These are phyloP conservation scores for Didymosphaeria variabile DNA, from an alignment of 2,329 filamentous ascomycete genomes.

Conservation along the genomic window DNA sequence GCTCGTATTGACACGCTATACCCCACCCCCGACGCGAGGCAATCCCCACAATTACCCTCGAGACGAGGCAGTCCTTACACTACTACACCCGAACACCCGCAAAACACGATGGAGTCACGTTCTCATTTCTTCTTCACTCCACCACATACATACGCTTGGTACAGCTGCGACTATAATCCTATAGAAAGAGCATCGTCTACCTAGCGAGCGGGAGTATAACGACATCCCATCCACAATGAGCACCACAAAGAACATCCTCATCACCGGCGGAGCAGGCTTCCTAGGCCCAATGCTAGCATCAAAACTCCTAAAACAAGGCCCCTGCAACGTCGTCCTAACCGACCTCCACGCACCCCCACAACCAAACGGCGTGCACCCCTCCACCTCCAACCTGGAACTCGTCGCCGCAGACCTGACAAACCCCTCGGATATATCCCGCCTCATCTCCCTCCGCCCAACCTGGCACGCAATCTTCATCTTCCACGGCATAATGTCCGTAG, in stretches of 20 bases:
- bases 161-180: background rate
- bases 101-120: background rate
- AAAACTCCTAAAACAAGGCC: conserved; percentile 57
- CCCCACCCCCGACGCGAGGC: conserved; percentile 5
- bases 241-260: conserved; percentile 55
- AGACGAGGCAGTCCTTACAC: conserved; percentile 1
- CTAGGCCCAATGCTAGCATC: conserved; percentile 65
- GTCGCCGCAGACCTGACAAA: conserved; percentile 1
- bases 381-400: background rate
- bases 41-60: conserved; percentile 5
- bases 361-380: conserved; percentile 50
- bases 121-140: background rate
- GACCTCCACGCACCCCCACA: conserved; percentile 63
- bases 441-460: background rate
- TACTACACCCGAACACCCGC: background rate
- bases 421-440: conserved; percentile 42
- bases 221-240: background rate
- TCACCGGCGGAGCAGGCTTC: conserved; percentile 69
- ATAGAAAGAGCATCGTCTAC: background rate
- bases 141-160: background rate
- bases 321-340: conserved; percentile 60
- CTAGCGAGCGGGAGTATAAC: too few species aligned
- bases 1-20: background rate
- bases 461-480: conserved; percentile 58
- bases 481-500: conserved; percentile 72